Base-by-base conservation (phyloP, 495 filamentous ascomycete species). In the Penicillium ucsense region DNA sequence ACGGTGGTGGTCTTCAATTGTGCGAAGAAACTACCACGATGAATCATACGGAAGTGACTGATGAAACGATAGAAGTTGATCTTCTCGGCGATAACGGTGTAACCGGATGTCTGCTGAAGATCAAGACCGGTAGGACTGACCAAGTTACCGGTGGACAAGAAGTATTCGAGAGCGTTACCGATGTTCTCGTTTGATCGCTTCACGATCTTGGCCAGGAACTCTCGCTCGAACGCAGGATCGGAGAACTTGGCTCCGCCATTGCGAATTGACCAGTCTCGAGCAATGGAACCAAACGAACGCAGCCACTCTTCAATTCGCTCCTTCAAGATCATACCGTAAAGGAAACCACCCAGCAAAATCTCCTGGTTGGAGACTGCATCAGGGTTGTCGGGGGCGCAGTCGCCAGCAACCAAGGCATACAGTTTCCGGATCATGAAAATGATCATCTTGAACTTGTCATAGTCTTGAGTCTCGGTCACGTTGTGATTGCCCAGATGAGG, bases 11-110 rank as follows among this genome's bases (percentile, higher is more conserved):
- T 98, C 66, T 97, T 98, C 53, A 98, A 63, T 59, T 96, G 86
- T 6, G 92, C 91, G 66, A 98, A 97, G 79, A 98, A 97, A 66
- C 87, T 92, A 69, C 92, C 92, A 82, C 92, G 78, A 66, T 98
- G 92, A 50, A 98, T 89, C 89, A 95, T 96, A 43, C 92, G 88
- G 75, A 98, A 98, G 63, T 98, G 92, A 71, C 87, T 91, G 70
- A 98, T 94, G 71, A 98, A 98, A 54, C 92, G 86, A 58, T 94
- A 84, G 72, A 97, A 98, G 74, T 98, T 98, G 59, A 97, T 89
- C 75, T 97, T 97, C 66, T 98, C 92, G 4, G 92, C 92, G 46
- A 96, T 91, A 35, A 98, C 86, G 0, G 86, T 94, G 67, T 92
- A 98, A 48, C 92, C 92, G 30, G 92, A 94, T 1, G 82, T 79